These are phyloP conservation scores for Capronia americana DNA, from an alignment of 2,329 filamentous ascomycete species.

Conservation along the genomic window DNA sequence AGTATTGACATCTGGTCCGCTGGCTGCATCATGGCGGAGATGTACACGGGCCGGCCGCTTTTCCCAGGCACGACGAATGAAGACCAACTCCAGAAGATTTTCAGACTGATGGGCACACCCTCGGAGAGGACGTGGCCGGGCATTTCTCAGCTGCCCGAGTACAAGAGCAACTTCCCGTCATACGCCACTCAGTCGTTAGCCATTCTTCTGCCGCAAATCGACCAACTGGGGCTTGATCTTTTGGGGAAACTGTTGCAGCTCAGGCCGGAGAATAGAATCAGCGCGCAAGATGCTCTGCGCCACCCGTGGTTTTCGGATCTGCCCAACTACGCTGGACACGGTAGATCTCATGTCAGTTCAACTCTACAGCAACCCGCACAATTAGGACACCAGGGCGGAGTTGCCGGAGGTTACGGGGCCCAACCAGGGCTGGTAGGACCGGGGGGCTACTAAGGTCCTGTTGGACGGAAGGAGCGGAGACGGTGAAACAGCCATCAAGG, in stretches of 20 bases:
- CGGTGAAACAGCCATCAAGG: not conserved
- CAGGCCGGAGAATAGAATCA: conserved; percentile 87
- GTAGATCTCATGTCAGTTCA: conserved; percentile 29
- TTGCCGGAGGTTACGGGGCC: conserved; percentile 34
- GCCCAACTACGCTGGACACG: conserved; percentile 40
- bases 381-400: conserved; percentile 30
- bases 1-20: conserved; percentile 99
- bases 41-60: conserved; percentile 94
- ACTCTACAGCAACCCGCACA: conserved; percentile 33
- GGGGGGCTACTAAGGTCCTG: conserved; percentile 24
- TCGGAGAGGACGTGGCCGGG: conserved; percentile 95
- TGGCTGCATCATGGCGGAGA: conserved; percentile 99
- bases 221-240: conserved; percentile 83
- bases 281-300: conserved; percentile 81
- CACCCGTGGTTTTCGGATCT: conserved; percentile 89
- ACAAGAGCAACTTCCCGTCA: conserved; percentile 93
- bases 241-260: conserved; percentile 91
- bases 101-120: conserved; percentile 97
- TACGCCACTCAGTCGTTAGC: conserved; percentile 91
- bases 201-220: conserved; percentile 87
- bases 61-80: conserved; percentile 99
- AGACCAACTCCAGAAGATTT: conserved; percentile 95
- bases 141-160: conserved; percentile 94
- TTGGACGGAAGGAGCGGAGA: not conserved
- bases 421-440: conserved; percentile 37